Conservation (phyloP, 148 eudicot genomes). For the Limonium bicolor region DNA sequence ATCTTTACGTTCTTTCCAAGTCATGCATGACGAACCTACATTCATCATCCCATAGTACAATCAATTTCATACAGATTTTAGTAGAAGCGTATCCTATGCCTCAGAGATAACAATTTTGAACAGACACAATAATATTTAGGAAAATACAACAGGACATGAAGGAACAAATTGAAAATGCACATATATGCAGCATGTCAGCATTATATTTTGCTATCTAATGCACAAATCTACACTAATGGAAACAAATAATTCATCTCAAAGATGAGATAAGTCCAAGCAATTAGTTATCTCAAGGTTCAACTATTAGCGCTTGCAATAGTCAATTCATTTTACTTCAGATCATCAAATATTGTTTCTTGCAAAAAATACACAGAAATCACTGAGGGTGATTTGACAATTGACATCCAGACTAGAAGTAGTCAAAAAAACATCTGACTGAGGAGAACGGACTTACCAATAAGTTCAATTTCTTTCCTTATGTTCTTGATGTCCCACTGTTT, state of each 20-base stretch:
- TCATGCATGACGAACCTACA: slow-evolving; percentile 64
- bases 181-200: no score
- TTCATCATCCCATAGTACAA: neutral
- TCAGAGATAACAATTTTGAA: neutral
- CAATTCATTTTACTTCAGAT: neutral
- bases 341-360: no score
- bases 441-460: slow-evolving; percentile 24
- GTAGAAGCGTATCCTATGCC: neutral
- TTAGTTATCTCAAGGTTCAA: neutral
- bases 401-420: neutral
- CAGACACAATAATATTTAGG: no score
- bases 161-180: neutral
- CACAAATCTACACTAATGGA: neutral
- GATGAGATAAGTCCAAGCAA: neutral
- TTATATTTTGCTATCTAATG: no score
- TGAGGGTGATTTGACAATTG: neutral
- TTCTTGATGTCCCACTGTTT: slow-evolving; percentile 38
- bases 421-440: neutral
- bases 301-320: neutral
- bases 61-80: neutral
- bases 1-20: slow-evolving; percentile 84
- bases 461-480: slow-evolving; percentile 60
- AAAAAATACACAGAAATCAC: neutral
- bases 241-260: neutral
- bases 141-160: neutral